Conservation (phyloP, 2,329 filamentous ascomycete species). For the Arachnomyces sp. region DNA sequence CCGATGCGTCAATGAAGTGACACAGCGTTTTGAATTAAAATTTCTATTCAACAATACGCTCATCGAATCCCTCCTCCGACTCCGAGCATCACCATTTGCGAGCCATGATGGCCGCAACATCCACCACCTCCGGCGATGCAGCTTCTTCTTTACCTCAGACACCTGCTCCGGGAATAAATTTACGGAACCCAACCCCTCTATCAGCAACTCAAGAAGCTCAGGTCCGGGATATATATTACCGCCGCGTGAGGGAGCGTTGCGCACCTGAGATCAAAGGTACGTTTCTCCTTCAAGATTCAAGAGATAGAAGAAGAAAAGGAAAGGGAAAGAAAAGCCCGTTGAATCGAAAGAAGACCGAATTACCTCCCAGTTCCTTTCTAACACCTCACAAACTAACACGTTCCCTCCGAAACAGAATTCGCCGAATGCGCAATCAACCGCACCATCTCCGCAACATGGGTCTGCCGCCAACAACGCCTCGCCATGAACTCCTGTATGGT, state of each 20-base stretch:
- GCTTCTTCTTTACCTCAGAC: slow-evolving; percentile 1
- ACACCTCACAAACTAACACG: background rate
- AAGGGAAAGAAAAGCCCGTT: background rate
- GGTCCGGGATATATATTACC: slow-evolving; percentile 73
- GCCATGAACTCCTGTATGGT: slow-evolving; percentile 95
- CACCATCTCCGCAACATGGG: slow-evolving; percentile 81
- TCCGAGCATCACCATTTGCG: slow-evolving; percentile 10
- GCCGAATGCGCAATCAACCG: slow-evolving; percentile 80
- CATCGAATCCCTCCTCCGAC: slow-evolving; percentile 6
- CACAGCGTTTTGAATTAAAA: background rate
- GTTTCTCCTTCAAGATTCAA: slow-evolving; percentile 10
- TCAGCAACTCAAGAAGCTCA: slow-evolving; percentile 75
- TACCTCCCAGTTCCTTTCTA: background rate
- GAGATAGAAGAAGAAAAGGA: background rate
- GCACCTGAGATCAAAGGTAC: slow-evolving; percentile 69
- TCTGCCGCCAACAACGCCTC: slow-evolving; percentile 70
- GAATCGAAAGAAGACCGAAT: background rate
- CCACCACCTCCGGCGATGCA: slow-evolving; percentile 14
- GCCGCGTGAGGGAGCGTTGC: slow-evolving; percentile 68
- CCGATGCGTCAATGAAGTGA: too few relatives aligned
- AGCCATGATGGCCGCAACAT: slow-evolving; percentile 9
- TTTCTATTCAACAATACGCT: background rate
- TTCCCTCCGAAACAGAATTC: slow-evolving; percentile 56
- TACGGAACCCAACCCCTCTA: slow-evolving; percentile 72
- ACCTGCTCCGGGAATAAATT: slow-evolving; percentile 24